Percentiles rank a stretch among this genome's conserved stretches.
phyloP scores from a whole-genome alignment of 257 asterid species.

The Penstemon eatonii region DNA sequence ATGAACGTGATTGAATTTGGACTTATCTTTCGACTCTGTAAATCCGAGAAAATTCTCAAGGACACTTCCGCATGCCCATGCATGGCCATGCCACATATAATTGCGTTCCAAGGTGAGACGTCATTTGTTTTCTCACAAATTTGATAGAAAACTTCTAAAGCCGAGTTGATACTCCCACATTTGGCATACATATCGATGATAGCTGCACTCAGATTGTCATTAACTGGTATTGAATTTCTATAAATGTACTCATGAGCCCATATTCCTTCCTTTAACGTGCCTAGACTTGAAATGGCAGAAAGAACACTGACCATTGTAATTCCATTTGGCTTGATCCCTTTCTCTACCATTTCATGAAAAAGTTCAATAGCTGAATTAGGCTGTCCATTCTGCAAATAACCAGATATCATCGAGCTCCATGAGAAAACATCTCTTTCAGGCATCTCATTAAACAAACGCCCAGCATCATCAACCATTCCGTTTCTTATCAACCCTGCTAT shows the following conservation, averaged over 20 bases:
- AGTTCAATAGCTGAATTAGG: slow-evolving; percentile 59
- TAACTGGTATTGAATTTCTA: slow-evolving; percentile 52
- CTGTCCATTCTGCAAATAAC: slow-evolving; percentile 69
- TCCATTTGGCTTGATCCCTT: slow-evolving; percentile 69
- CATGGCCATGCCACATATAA: slow-evolving; percentile 87
- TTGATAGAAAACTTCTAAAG: slow-evolving; percentile 60
- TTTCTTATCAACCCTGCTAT: slow-evolving; percentile 68
- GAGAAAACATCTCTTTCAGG: slow-evolving; percentile 85
- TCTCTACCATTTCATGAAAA: slow-evolving; percentile 64
- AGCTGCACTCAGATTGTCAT: slow-evolving; percentile 75
- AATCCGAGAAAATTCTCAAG: slow-evolving; percentile 57
- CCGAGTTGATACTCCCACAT: slow-evolving; percentile 67
- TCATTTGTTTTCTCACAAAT: slow-evolving; percentile 45
- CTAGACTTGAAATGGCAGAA: slow-evolving; percentile 72
- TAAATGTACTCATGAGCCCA: slow-evolving; percentile 67
- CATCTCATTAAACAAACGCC: slow-evolving; percentile 56
- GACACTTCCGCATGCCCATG: slow-evolving; percentile 76
- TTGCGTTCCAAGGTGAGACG: slow-evolving; percentile 93
- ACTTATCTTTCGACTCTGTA: slow-evolving; percentile 47
- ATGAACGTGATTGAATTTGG: slow-evolving; percentile 70
- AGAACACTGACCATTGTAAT: slow-evolving; percentile 84
- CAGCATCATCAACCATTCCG: slow-evolving; percentile 61
- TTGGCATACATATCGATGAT: slow-evolving; percentile 93
- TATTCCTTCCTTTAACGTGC: slow-evolving; percentile 70
- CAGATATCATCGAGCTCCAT: slow-evolving; percentile 93